Evolutionary conservation across 345 rosid genomes (phyloP).

Genomic region (Raphanus sativus): DNA sequence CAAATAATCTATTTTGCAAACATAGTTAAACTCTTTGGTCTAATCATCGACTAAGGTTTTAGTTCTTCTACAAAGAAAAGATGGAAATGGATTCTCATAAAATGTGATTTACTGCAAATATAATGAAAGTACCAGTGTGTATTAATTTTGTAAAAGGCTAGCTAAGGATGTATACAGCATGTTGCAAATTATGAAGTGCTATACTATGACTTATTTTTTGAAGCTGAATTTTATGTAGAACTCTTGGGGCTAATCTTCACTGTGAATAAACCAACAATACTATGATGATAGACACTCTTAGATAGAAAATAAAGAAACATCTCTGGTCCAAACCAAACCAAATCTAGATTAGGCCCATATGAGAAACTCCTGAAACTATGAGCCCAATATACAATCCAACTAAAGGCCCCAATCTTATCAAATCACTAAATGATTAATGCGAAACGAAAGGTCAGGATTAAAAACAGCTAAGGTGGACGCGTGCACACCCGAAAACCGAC

Average conservation of each 20-base stretch:
- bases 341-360: background rate
- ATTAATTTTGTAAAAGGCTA: too few relatives aligned
- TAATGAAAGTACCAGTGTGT: background rate
- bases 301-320: too few relatives aligned
- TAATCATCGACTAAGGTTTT: background rate
- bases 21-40: background rate
- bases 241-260: background rate
- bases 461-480: background rate
- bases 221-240: background rate
- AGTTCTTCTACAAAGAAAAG: background rate
- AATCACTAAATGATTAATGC: background rate
- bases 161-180: background rate
- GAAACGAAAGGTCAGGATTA: background rate
- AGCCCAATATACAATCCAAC: background rate
- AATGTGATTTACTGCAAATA: background rate
- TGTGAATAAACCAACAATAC: background rate
- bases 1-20: background rate
- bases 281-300: too few relatives aligned
- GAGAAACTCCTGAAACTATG: background rate
- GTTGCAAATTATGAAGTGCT: background rate
- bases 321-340: background rate
- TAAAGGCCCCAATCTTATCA: background rate
- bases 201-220: background rate
- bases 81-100: background rate
- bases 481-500: constrained; percentile 15